These are phyloP conservation scores for Kodamaea fungicola DNA, from an alignment of 1,139 yeast genomes.

Conservation along the genomic window DNA sequence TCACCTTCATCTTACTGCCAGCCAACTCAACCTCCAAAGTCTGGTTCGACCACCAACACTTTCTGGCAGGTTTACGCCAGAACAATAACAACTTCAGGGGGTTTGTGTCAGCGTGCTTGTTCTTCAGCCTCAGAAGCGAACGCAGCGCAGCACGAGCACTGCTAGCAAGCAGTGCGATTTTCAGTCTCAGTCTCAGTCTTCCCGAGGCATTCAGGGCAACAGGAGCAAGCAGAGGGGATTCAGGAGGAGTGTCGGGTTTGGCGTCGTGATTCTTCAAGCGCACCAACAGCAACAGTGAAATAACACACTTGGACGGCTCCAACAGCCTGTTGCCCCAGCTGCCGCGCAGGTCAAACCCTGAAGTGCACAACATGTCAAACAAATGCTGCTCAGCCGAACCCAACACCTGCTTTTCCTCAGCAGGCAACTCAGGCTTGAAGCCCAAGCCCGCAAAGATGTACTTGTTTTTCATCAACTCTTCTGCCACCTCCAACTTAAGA, in stretches of 20 bases:
- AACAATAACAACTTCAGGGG: slow-evolving; percentile 78
- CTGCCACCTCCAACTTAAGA: slow-evolving; percentile 66
- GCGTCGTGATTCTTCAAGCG: slow-evolving; percentile 36
- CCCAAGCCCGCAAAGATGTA: slow-evolving; percentile 75
- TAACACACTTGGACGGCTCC: slow-evolving; percentile 83
- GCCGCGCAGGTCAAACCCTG: slow-evolving; percentile 72
- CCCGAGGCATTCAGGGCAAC: slow-evolving; percentile 40
- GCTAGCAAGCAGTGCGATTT: slow-evolving; percentile 41
- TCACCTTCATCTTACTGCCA: slow-evolving; percentile 31
- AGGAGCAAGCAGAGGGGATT: slow-evolving; percentile 37
- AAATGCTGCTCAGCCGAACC: slow-evolving; percentile 96
- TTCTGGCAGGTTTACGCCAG: slow-evolving; percentile 98
- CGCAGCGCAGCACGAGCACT: slow-evolving; percentile 52
- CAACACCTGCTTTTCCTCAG: slow-evolving; percentile 41
- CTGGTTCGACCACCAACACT: slow-evolving; percentile 97
- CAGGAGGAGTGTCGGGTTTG: slow-evolving; percentile 36
- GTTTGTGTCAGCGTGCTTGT: slow-evolving; percentile 24
- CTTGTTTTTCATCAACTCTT: slow-evolving; percentile 47
- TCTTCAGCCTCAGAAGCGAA: slow-evolving; percentile 45
- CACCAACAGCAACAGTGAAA: slow-evolving; percentile 80
- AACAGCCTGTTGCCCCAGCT: slow-evolving; percentile 85
- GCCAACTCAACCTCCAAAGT: slow-evolving; percentile 50
- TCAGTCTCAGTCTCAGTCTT: slow-evolving; percentile 44
- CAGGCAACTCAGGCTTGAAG: slow-evolving; percentile 27
- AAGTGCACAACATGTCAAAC: slow-evolving; percentile 89